These are phyloP conservation scores for Metarhizium guizhouense DNA, from an alignment of 2,329 filamentous ascomycete genomes.

Conservation along the genomic window DNA sequence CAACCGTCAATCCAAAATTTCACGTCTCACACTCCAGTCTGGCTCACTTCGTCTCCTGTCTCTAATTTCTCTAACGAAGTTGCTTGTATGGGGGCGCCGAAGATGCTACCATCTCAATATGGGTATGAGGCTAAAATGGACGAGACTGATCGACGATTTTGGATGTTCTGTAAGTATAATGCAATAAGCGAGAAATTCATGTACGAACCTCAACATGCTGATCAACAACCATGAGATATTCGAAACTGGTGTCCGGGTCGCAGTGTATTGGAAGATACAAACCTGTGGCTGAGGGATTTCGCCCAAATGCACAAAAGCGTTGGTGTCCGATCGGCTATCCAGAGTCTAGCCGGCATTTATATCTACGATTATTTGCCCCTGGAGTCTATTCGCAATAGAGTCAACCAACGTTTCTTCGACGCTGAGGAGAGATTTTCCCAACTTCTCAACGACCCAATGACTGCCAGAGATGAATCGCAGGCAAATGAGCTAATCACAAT, in stretches of 20 bases:
- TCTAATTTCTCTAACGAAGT: not conserved
- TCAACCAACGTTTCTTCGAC: constrained; percentile 22
- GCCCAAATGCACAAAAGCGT: constrained; percentile 26
- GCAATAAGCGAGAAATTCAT: not conserved
- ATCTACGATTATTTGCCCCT: constrained; percentile 30
- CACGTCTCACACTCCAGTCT: not conserved
- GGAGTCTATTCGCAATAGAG: constrained; percentile 19
- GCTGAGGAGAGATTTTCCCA: constrained; percentile 21
- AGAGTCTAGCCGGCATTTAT: constrained; percentile 30
- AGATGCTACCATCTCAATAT: constrained; percentile 19
- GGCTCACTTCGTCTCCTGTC: not conserved
- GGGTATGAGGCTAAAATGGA: constrained; percentile 25
- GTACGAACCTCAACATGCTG: not conserved
- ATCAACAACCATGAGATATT: constrained; percentile 17
- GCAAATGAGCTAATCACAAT: constrained; percentile 28
- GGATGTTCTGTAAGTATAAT: constrained; percentile 24
- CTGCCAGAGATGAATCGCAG: constrained; percentile 11
- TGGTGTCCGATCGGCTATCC: constrained; percentile 28
- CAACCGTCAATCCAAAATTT: not conserved
- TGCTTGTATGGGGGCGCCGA: constrained; percentile 4
- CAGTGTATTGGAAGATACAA: constrained; percentile 27
- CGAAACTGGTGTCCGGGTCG: constrained; percentile 32
- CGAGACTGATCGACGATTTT: constrained; percentile 22
- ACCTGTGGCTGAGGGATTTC: constrained; percentile 31
- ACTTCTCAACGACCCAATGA: constrained; percentile 18